phyloP scores from a whole-genome alignment of 1,284 basidiomycete species.

The Puccinia horiana region DNA sequence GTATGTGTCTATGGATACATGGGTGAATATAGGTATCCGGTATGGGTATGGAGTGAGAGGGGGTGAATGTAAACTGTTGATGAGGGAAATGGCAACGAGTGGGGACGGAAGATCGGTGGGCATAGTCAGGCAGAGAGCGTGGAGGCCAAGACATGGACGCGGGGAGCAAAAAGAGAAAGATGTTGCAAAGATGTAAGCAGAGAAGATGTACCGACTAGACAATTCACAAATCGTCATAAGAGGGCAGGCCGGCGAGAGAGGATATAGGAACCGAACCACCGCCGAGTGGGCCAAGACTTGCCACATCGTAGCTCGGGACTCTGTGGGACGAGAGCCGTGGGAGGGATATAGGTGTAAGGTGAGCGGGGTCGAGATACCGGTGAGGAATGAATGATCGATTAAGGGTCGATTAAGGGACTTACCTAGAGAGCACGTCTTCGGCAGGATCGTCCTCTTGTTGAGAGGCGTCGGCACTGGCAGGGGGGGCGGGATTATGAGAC shows the following conservation, averaged over 20 bases:
- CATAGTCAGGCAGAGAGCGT: background rate
- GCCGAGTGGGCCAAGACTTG: conserved; percentile 77
- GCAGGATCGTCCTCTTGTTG: background rate
- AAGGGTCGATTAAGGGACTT: background rate
- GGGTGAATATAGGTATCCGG: background rate
- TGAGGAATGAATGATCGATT: background rate
- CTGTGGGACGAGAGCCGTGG: background rate
- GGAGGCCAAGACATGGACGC: background rate
- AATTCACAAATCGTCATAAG: conserved; percentile 38
- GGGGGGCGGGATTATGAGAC: background rate
- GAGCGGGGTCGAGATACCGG: background rate
- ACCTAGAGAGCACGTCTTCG: conserved; percentile 41
- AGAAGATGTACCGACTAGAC: background rate
- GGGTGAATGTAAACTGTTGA: background rate
- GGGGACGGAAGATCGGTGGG: background rate
- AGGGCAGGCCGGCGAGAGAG: conserved; percentile 32
- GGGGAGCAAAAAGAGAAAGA: background rate
- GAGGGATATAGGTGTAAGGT: background rate
- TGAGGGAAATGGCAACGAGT: background rate
- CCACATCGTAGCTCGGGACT: conserved; percentile 77
- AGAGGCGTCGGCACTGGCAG: background rate
- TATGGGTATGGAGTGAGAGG: background rate
- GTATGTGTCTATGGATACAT: conserved; percentile 5
- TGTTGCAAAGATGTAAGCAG: background rate
- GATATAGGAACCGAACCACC: conserved; percentile 75